Evolutionary conservation across 2,329 filamentous ascomycete genomes (phyloP), one percentile per base, ranked within the genome.

Genomic region (Onygenales sp.): DNA sequence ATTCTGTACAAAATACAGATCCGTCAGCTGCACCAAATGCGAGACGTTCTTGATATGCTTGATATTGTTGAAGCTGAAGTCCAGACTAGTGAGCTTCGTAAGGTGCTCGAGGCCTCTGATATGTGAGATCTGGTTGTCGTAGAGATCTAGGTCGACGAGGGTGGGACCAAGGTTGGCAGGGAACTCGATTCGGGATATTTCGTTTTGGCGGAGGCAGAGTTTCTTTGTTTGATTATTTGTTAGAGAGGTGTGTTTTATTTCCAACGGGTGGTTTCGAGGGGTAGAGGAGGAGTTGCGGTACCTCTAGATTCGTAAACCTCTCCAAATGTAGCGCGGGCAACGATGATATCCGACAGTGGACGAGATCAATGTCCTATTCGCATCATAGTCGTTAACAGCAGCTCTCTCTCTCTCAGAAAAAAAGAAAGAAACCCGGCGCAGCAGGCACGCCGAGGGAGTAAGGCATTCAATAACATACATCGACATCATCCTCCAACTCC

Each of bases 21-120:
- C 89, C 57, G 79, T 86, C 54, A 97, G 79, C 52, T 89, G 79
- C 21, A 75, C 85, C 55, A 98, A 74, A 63, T 92, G 86, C 54
- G 80, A 79, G 59, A 97, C 75, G 63, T 92, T 84, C 71, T 95
- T 95, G 75, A 98, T 95, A 71, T 96, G 91, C 70, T 95, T 96
- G 75, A 98, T 92, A 76, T 97, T 97, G 77, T 98, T 98, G 81
- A 96, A 98, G 69, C 88, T 94, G 50, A 98, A 78, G 67, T 98
- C 93, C 52, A 98, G 81, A 53, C 76, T 86, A 5, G 81, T 88
- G 52, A 98, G 80, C 56, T 87, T 78, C 10, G 78, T 82, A 54
- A 96, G 81, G 45, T 82, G 77, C 52, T 96, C 90, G 45, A 98
- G 79, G 33, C 88, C 88, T 59, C 85, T 84, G 70, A 96, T 83